These are phyloP conservation scores for Strobilomyces dryophilus DNA, from an alignment of 768 basidiomycete species.

Conservation along the genomic window DNA sequence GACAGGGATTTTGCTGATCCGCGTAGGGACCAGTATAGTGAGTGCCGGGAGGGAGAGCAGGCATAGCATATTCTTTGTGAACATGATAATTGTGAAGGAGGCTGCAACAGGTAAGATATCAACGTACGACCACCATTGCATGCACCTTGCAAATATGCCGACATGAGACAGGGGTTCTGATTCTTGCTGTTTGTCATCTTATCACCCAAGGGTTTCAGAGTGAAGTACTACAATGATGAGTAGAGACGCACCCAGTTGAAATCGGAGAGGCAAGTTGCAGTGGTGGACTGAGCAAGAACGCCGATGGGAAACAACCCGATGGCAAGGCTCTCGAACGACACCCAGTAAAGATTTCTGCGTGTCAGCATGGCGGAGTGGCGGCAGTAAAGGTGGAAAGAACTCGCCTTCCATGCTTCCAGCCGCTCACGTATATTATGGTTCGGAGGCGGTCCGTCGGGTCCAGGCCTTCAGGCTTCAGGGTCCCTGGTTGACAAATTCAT, in stretches of 20 bases:
- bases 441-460: not conserved
- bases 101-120: not conserved
- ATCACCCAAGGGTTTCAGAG: not conserved
- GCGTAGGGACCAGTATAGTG: constrained; percentile 33
- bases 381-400: not conserved
- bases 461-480: not conserved
- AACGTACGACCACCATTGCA: constrained; percentile 42
- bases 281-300: constrained; percentile 22
- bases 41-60: constrained; percentile 33
- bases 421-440: not conserved
- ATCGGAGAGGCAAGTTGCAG: constrained; percentile 17
- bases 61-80: constrained; percentile 35
- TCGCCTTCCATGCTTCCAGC: too few relatives aligned
- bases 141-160: constrained; percentile 40
- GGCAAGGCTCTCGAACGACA: constrained; percentile 15
- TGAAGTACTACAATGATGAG: too few relatives aligned
- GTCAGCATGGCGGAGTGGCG: constrained; percentile 7
- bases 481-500: not conserved
- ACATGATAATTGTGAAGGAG: constrained; percentile 7
- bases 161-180: constrained; percentile 45
- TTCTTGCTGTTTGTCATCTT: constrained; percentile 40
- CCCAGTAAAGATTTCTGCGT: constrained; percentile 4
- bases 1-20: constrained; percentile 33
- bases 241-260: constrained; percentile 26
- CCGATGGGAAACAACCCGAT: constrained; percentile 11